Percentiles rank a stretch among this genome's conserved stretches.
phyloP scores from a whole-genome alignment of 352 stramenopile species.

The Phytophthora parvispora region DNA sequence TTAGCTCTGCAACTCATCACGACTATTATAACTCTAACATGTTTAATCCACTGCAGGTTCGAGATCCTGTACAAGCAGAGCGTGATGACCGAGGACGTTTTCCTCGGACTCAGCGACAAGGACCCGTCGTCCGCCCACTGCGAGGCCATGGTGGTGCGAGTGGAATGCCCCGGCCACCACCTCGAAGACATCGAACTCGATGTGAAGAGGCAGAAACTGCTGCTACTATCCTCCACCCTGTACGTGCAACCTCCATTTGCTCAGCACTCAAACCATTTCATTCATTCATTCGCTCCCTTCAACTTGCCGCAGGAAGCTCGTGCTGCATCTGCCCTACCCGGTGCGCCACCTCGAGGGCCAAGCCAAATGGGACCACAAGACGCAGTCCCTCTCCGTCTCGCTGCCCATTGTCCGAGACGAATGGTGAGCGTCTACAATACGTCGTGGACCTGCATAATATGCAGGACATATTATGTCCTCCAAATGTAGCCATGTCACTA shows the following conservation, averaged over 20 bases:
- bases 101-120: constrained; percentile 84
- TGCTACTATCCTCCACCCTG: constrained; percentile 71
- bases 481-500: constrained; percentile 11
- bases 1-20: neutral
- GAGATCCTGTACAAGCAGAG: constrained; percentile 90
- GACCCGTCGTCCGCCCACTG: constrained; percentile 86
- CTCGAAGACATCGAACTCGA: constrained; percentile 86
- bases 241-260: constrained; percentile 26
- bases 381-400: constrained; percentile 62
- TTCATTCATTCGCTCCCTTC: neutral
- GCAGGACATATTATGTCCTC: no score
- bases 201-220: constrained; percentile 81
- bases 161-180: constrained; percentile 71
- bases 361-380: constrained; percentile 75
- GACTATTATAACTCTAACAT: neutral
- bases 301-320: constrained; percentile 60
- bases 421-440: constrained; percentile 50
- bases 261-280: neutral
- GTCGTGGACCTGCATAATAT: no score
- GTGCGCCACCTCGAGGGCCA: constrained; percentile 77
- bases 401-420: constrained; percentile 84
- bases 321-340: constrained; percentile 77
- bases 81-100: constrained; percentile 90
- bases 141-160: constrained; percentile 82
- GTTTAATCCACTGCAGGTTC: constrained; percentile 67